Base-by-base conservation (phyloP, 2,329 filamentous ascomycete species). In the Didymella lethalis region DNA sequence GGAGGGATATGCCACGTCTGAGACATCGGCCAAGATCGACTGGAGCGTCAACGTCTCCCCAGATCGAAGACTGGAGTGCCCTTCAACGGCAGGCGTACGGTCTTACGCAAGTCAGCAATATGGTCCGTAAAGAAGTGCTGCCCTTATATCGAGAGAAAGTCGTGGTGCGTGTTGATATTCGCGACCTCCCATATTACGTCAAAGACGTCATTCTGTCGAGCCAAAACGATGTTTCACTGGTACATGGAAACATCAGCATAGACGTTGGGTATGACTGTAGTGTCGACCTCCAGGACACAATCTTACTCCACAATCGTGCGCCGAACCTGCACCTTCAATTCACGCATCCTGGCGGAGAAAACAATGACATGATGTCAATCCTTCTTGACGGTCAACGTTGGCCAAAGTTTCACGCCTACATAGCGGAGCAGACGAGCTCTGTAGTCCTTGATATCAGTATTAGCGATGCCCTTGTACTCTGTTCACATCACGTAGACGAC, bases 341-440 rank as follows among this genome's bases (percentile, higher is more conserved):
- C 25, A 50, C 48, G 12, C 50, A 40, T 20, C 28, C 23, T 3
- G 12, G 40, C 8, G 20, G 28, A 12, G 0, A n/a, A 4, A 11
- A 26, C 2, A 23, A 25, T n/a, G 32, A 47, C 32, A 54, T 47
- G 43, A 47, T 54, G 43, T 54, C 50, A 11, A 40, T 54, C 2
- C 23, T 54, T 2, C 18, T 54, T 11, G 32, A 54, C 25, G 25
- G 32, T 10, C 20, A 47, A 26, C 43, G 10, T 16, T 47, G 50
- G 50, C 50, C 43, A n/a, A 10, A 47, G 4, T 47, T 54, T 25
- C 32, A 54, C 23, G 25, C 50, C 10, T 54, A 46, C 32, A 54
- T 53, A 7, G 23, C 31, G 10, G 50, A 53, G 25, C 28, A 20
- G 7, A 46, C 50, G 14, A n/a, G 7, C 4, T 10, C 3, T 20